Evolutionary conservation across 176 grass and related monocot species (phyloP).

Genomic region (Phyllostachys edulis): DNA sequence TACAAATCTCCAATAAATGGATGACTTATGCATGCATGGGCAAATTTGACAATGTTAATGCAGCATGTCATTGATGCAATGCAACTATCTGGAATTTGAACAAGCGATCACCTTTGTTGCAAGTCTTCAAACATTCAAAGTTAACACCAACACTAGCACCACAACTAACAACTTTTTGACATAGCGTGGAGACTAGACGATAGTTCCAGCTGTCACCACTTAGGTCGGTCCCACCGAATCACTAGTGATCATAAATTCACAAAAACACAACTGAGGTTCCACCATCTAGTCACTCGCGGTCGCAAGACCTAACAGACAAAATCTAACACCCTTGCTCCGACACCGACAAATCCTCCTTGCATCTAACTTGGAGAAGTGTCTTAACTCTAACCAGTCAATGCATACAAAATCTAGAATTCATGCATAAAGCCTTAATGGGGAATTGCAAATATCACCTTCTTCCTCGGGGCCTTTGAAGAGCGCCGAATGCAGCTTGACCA

Average conservation of each 20-base stretch:
- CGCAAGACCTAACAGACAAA: not conserved
- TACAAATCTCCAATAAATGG: not conserved
- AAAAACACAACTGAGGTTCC: not conserved
- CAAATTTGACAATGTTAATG: not conserved
- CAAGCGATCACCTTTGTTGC: not conserved
- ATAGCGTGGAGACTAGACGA: not conserved
- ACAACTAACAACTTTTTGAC: not conserved
- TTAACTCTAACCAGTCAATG: not conserved
- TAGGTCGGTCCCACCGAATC: not conserved
- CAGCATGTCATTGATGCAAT: not conserved
- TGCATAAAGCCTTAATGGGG: not conserved
- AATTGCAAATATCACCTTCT: constrained; percentile 54
- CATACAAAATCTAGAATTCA: not conserved
- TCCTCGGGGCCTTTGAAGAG: constrained; percentile 82
- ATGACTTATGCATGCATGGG: not conserved
- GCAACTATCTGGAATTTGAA: constrained; percentile 5
- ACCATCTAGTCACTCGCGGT: not conserved
- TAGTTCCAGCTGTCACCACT: not conserved
- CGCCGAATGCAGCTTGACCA: constrained; percentile 83
- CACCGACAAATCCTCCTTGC: not conserved
- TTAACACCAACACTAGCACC: not conserved
- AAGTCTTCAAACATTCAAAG: not conserved
- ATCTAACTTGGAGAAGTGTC: not conserved
- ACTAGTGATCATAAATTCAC: not conserved
- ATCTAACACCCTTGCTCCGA: not conserved